Base-by-base conservation (phyloP, 2,329 filamentous ascomycete genomes). In the Daldinia eschscholtzii region DNA sequence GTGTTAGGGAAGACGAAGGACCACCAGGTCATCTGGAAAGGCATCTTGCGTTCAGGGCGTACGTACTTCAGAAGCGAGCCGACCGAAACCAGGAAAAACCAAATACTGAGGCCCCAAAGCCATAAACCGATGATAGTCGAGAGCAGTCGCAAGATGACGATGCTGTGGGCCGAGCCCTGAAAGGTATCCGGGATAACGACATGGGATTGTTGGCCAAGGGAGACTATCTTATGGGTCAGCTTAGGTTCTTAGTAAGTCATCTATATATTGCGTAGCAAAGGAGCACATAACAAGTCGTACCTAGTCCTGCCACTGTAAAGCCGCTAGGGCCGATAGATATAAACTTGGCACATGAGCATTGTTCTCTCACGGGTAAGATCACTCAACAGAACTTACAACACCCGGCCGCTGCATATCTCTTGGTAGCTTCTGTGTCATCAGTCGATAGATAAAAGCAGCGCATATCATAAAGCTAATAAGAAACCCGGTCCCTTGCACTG, bases 341-440 rank as follows among this genome's bases (percentile, higher is more conserved):
- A 77, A 96, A 96, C 89, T 86, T 42, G 4, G 4, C 35, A 18
- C 10, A 44, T 12, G 12, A 67, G 35, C 23, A 52, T 72, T 50
- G 73, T 52, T n/a, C 52, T 7, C n/a, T 10, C 28, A n/a, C 39
- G 13, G n/a, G 41, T 3, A 3, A 26, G 18, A 35, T 39, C 6
- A 39, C 20, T 10, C 10, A 13, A 60, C 12, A 30, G 20, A 41
- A 75, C 80, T 69, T 73, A 85, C 84, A 65, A 97, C 93, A 74
- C 91, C 93, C 0, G 93, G 93, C 10, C 93, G 87, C 20, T 93
- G 86, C 46, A 87, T 89, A 75, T 95, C 93, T 61, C 88, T 86
- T 0, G 93, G 93, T 0, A 97, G 83, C 75, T 96, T 96, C 76
- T 95, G 92, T 0, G 93, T 95, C 93, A 96, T 96, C 30, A 97